These are phyloP conservation scores for Micromonas pusilla DNA, from an alignment of 139 green algal genomes.

Conservation along the genomic window DNA sequence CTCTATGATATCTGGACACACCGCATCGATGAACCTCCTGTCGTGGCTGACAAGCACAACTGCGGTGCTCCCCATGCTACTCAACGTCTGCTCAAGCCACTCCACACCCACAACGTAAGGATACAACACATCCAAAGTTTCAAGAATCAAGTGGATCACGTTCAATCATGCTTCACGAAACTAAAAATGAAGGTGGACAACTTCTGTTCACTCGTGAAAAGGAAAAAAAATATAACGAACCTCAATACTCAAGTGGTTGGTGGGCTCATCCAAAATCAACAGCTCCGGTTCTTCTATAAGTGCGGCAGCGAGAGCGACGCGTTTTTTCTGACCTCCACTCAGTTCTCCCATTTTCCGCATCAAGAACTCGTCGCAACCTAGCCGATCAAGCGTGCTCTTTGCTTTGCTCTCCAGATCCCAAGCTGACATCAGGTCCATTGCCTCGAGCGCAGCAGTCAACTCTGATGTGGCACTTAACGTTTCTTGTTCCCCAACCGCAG, in stretches of 20 bases:
- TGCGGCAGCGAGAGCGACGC: constrained; percentile 26
- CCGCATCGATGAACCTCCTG: constrained; percentile 27
- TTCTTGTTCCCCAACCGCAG: too few relatives aligned
- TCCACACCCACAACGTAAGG: too few relatives aligned
- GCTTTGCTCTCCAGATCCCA: constrained; percentile 10
- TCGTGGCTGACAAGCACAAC: constrained; percentile 29
- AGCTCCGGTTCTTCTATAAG: constrained; percentile 28
- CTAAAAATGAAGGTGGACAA: too few relatives aligned
- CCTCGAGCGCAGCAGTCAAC: too few relatives aligned
- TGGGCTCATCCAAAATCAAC: constrained; percentile 31
- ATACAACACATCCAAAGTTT: too few relatives aligned
- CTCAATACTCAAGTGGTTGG: constrained; percentile 28
- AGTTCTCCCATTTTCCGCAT: neutral
- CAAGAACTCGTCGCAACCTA: constrained; percentile 19
- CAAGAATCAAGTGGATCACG: too few relatives aligned
- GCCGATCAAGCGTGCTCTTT: neutral
- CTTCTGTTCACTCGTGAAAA: too few relatives aligned
- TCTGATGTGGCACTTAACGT: too few relatives aligned
- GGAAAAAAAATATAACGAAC: too few relatives aligned
- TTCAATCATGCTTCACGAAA: too few relatives aligned
- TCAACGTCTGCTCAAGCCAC: constrained; percentile 15
- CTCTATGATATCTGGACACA: constrained; percentile 23
- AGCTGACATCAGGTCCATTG: constrained; percentile 3
- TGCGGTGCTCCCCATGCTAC: neutral
- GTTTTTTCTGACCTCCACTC: constrained; percentile 15